Conservation (phyloP, 2,329 filamentous ascomycete species). For the Alternaria gansuensis region DNA sequence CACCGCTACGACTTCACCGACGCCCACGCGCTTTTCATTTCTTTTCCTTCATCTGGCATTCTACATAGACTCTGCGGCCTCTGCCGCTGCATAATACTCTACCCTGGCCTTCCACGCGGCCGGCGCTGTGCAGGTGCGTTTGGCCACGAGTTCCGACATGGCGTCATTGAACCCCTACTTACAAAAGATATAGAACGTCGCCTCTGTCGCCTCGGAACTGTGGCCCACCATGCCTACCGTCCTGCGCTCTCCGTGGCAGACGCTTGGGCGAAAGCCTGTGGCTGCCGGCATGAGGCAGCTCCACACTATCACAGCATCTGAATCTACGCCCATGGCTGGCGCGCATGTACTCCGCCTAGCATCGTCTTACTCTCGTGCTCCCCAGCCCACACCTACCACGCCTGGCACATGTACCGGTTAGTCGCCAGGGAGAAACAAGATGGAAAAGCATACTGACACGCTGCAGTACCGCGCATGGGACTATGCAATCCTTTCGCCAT, state of each 20-base stretch:
- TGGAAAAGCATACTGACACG: conserved; percentile 12
- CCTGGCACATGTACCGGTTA: conserved; percentile 35
- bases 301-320: conserved; percentile 23
- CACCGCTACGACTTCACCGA: conserved; percentile 30
- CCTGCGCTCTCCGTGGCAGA: conserved; percentile 49
- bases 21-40: conserved; percentile 31
- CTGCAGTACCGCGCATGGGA: conserved; percentile 47
- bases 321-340: conserved; percentile 9
- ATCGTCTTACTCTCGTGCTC: conserved; percentile 18
- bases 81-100: conserved; percentile 39
- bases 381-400: conserved; percentile 26
- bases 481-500: conserved; percentile 49
- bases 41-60: conserved; percentile 33
- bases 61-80: conserved; percentile 37
- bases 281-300: conserved; percentile 35
- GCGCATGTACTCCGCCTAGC: conserved; percentile 24
- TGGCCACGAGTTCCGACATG: conserved; percentile 41
- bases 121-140: conserved; percentile 58
- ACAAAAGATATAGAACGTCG: conserved; percentile 55
- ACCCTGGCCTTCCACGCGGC: conserved; percentile 64
- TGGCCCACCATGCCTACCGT: conserved; percentile 54
- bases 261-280: conserved; percentile 35
- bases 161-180: conserved; percentile 32
- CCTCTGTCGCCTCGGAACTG: conserved; percentile 50
- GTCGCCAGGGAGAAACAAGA: conserved; percentile 8